Evolutionary conservation across 2,329 filamentous ascomycete genomes (phyloP).

Genomic region (Berkeleyomyces rouxiae): DNA sequence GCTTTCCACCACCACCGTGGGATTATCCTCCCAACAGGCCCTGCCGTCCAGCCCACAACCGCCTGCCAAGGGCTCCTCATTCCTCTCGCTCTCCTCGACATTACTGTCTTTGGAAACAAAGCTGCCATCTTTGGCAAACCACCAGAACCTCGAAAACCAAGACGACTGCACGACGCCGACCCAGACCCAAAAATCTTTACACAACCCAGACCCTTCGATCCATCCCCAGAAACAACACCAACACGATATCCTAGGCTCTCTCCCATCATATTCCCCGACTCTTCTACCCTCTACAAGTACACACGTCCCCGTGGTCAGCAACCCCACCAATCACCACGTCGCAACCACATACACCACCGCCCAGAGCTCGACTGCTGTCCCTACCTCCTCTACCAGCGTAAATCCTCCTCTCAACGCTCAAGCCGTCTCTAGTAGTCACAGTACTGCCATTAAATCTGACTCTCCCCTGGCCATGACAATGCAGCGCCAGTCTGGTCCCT

Average conservation of each 20-base stretch:
- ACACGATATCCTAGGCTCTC: not conserved
- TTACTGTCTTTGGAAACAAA: slow-evolving; percentile 5
- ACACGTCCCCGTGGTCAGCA: not conserved
- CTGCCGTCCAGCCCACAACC: slow-evolving; percentile 1
- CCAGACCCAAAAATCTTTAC: not conserved
- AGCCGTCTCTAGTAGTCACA: not conserved
- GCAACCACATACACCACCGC: not conserved
- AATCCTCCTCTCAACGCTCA: not conserved
- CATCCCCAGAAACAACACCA: not conserved
- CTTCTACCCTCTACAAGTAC: not conserved
- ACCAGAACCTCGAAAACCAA: not conserved
- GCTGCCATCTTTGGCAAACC: not conserved
- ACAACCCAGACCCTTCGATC: not conserved
- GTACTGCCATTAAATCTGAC: slow-evolving; percentile 24
- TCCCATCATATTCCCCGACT: not conserved
- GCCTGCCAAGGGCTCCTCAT: not conserved
- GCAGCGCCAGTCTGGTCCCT: slow-evolving; percentile 33
- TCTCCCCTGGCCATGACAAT: slow-evolving; percentile 23
- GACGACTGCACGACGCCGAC: not conserved
- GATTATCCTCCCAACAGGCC: slow-evolving; percentile 8
- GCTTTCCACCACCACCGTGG: slow-evolving; percentile 10
- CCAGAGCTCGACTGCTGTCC: not conserved
- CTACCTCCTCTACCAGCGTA: not conserved
- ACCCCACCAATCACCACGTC: not conserved
- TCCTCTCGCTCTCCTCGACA: slow-evolving; percentile 6